Conservation (phyloP, 331 rosid genomes). For the Malus hybrid region DNA sequence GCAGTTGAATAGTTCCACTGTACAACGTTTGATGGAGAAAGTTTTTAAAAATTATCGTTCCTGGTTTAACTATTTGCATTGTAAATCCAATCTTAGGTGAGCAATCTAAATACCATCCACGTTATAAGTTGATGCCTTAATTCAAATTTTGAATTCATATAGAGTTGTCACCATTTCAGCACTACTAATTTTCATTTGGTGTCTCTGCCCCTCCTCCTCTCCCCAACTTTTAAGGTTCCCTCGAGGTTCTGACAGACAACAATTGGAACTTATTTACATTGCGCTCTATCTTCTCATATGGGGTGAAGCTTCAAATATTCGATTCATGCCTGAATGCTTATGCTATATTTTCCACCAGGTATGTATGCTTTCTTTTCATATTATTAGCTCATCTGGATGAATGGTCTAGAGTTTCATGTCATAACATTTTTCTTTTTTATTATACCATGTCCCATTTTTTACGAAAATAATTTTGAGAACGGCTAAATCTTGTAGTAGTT, state of each 20-base stretch:
- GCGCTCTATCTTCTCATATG: conserved; percentile 95
- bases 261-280: conserved; percentile 62
- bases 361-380: conserved; percentile 37
- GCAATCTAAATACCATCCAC: conserved; percentile 18
- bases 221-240: conserved; percentile 40
- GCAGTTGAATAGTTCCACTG: conserved; percentile 65
- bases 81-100: conserved; percentile 54
- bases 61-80: conserved; percentile 79
- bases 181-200: conserved; percentile 12
- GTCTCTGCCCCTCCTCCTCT: conserved; percentile 9
- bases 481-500: not conserved
- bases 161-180: conserved; percentile 12
- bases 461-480: not conserved
- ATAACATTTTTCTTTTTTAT: not conserved
- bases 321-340: conserved; percentile 98
- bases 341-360: conserved; percentile 95
- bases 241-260: conserved; percentile 33
- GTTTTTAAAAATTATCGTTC: conserved; percentile 79
- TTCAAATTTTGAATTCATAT: not conserved
- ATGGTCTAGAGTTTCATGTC: conserved; percentile 13
- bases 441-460: not conserved
- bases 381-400: not conserved
- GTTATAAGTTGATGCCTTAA: conserved; percentile 7
- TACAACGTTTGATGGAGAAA: conserved; percentile 37
- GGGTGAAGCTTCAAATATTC: conserved; percentile 99